These are phyloP conservation scores for Fusarium penzigii DNA, from an alignment of 2,329 filamentous ascomycete species.

Conservation along the genomic window DNA sequence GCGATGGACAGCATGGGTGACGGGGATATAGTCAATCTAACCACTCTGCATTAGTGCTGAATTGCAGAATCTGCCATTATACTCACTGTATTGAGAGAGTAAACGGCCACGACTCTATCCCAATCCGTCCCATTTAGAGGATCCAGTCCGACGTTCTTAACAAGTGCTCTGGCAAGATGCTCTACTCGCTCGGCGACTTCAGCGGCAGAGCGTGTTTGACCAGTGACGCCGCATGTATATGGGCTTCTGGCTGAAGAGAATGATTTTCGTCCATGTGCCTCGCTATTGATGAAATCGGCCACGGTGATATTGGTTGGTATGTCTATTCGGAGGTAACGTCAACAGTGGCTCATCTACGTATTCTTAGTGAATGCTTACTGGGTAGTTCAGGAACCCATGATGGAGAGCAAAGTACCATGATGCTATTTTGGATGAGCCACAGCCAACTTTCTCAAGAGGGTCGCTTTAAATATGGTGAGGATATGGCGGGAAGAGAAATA, in stretches of 20 bases:
- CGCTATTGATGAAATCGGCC: conserved; percentile 73
- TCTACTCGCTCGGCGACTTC: conserved; percentile 69
- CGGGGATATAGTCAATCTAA: conserved; percentile 72
- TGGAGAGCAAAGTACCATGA: conserved; percentile 12
- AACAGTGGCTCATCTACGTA: accelerated
- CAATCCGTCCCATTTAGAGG: conserved; percentile 72
- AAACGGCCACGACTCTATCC: conserved; percentile 78
- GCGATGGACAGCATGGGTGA: conserved; percentile 76
- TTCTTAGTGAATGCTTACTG: not conserved
- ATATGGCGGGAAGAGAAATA: no score
- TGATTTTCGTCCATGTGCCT: conserved; percentile 45
- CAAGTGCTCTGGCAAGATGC: conserved; percentile 66
- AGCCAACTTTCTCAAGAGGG: no score
- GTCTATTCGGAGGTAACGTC: conserved; percentile 1
- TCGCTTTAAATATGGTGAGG: no score
- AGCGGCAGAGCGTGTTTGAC: conserved; percentile 61
- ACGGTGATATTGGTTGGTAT: conserved; percentile 48
- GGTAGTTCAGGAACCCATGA: conserved; percentile 15
- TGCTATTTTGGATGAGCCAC: not conserved
- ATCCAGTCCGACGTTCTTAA: conserved; percentile 64
- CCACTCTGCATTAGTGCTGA: accelerated
- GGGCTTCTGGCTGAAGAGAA: conserved; percentile 66
- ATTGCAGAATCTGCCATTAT: conserved; percentile 9
- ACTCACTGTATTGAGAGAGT: conserved; percentile 73
- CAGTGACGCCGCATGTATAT: conserved; percentile 75